Evolutionary conservation across 441 rosid species (phyloP).

Genomic region (Breynia disticha): DNA sequence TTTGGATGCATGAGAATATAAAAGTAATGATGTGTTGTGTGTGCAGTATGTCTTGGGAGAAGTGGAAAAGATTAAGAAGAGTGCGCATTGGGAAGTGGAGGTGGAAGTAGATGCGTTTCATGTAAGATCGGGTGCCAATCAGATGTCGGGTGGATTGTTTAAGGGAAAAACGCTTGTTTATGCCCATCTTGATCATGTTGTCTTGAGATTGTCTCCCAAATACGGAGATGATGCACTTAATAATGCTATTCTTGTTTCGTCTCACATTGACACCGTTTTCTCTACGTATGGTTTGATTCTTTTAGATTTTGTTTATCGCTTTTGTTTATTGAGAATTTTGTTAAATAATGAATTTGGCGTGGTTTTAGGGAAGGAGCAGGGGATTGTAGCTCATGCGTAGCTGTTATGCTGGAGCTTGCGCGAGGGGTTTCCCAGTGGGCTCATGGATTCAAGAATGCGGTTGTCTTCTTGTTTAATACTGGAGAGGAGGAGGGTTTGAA

Average conservation of each 20-base stretch:
- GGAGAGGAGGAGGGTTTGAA: conserved; percentile 96
- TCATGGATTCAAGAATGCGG: conserved; percentile 79
- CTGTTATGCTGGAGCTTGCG: conserved; percentile 95
- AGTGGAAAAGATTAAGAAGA: conserved; percentile 48
- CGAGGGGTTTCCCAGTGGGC: conserved; percentile 91
- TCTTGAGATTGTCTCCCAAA: conserved; percentile 74
- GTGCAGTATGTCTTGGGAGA: conserved; percentile 74
- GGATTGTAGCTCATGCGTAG: conserved; percentile 93
- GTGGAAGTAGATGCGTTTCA: conserved; percentile 79
- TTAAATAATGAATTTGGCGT: conserved; percentile 8
- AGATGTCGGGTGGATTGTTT: conserved; percentile 54
- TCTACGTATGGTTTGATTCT: conserved; percentile 54
- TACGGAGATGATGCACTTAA: conserved; percentile 64
- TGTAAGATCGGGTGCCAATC: conserved; percentile 54
- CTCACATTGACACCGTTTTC: conserved; percentile 91
- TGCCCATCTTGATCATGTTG: conserved; percentile 66
- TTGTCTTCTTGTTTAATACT: conserved; percentile 79
- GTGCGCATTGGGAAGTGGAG: conserved; percentile 81
- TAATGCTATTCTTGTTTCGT: conserved; percentile 75
- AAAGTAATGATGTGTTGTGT: neutral
- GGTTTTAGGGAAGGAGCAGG: conserved; percentile 86
- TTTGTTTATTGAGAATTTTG: conserved; percentile 2
- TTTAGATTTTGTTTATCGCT: conserved; percentile 4
- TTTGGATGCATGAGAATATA: neutral
- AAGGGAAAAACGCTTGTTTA: conserved; percentile 73